Evolutionary conservation across 2,329 filamentous ascomycete species (phyloP), one percentile per base, ranked within the genome.

Genomic region (Westerdykella sp.): DNA sequence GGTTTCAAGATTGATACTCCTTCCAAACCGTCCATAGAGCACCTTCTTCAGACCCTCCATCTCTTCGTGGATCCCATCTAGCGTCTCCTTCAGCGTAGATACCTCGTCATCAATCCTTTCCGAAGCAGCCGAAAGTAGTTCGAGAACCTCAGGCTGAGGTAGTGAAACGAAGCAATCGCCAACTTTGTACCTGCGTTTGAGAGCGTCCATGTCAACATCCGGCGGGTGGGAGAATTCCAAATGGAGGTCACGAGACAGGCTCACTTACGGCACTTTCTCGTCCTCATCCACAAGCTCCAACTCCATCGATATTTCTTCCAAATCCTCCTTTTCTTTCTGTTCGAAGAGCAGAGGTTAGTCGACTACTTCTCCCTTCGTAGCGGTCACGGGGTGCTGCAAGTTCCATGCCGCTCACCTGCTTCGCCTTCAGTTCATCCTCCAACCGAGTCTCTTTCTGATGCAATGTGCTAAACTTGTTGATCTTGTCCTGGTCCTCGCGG

Each of bases 311-410:
- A 98, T 79, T 67, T 98, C 93, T 65, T 97, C 90, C 3, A 97
- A 79, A 63, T 97, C 93, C 69, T 98, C 93, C 72, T 96, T 97
- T 68, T 97, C 91, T 74, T 97, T 97, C 91, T 97, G 55, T 39
- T 43, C 13, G 4, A 22, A 35, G 3, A 16, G 34, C 10, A 15
- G 18, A 21, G 14, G 4, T 28, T 22, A 21, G 25, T 45, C 4
- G 18, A 16, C 4, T 13, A 30, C 45, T 36, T n/a, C 13, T 34
- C 37, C 4, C 22, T 12, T 30, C 13, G 21, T 34, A 34, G 21
- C 15, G 23, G 32, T 13, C 41, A 30, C 13, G 31, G 25, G 40
- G 21, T 11, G 21, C 7, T 3, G 25, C 25, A 21, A 21, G 18
- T 3, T 21, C 4, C 18, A 21, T 21, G 42, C 28, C n/a, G 68